Evolutionary conservation across 257 asterid species (phyloP), one percentile per base, ranked within the genome.

Genomic region (Leonotis leonurus): DNA sequence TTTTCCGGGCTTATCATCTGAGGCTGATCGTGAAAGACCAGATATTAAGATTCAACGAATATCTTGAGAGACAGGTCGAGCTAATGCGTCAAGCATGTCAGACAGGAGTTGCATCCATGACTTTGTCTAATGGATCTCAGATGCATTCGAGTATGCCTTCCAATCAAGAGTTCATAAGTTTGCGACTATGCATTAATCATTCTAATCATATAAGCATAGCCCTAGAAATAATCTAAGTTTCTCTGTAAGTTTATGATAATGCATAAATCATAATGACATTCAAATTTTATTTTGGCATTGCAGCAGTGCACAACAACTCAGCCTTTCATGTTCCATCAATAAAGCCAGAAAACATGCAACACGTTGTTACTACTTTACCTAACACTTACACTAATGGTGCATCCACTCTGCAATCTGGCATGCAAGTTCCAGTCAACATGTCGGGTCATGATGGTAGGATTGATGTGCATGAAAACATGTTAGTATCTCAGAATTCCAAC

Each of bases 21-120:
- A 78, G 96, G 74, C 68, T 89, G 83, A 41, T 78, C 27, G 85
- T 92, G 71, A 92, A 92, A 81, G 89, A 92, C 37, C 99, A 92
- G 81, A 92, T 92, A 65, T 3, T 46, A 52, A 81, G 80, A 73
- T 89, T 92, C 70, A 92, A 92, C 55, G 78, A 77, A 64, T 76
- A 89, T 81, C 90, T 92, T 52, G 89, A 86, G 78, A 83, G 81
- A 70, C 99, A 92, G 79, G 79, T 75, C 43, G 85, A 85, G 78
- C 79, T 85, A 57, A 80, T 81, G 86, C 75, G 21, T 45, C 92
- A 78, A 67, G 65, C 83, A 33, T 58, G 65, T 65, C 80, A 83
- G 39, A 50, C 83, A 0, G 85, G 77, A 67, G 77, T 70, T 74
- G 44, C 80, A 70, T 59, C 88, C 40, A 67, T 79, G 50, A 57